Conservation (phyloP, 176 grass and related monocot genomes). For the Elaeis guineensis region DNA sequence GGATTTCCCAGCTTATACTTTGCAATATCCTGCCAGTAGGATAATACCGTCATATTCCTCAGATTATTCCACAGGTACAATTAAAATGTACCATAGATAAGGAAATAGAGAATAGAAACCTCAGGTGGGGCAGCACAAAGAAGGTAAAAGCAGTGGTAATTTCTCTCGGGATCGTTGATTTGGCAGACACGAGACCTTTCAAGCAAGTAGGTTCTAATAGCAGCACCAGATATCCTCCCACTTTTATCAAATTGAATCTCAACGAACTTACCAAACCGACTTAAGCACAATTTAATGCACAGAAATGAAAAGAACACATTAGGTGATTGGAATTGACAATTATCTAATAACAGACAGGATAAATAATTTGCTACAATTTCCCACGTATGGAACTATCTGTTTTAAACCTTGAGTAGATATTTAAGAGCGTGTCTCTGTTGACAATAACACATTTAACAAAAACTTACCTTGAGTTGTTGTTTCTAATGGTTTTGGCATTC, state of each 20-base stretch:
- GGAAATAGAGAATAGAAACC: conserved; percentile 35
- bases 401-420: too few relatives aligned
- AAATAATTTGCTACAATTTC: too few relatives aligned
- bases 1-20: conserved; percentile 71
- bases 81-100: neutral
- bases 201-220: conserved; percentile 99
- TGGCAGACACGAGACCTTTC: conserved; percentile 99
- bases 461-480: conserved; percentile 92
- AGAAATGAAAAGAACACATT: conserved; percentile 13
- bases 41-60: neutral
- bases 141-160: conserved; percentile 99
- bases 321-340: conserved; percentile 22
- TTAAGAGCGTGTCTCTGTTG: too few relatives aligned
- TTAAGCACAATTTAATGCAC: conserved; percentile 28
- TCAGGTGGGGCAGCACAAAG: conserved; percentile 80
- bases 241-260: conserved; percentile 99
- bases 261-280: conserved; percentile 99
- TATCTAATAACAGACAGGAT: too few relatives aligned
- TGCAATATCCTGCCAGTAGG: conserved; percentile 50
- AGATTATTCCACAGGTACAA: conserved; percentile 2
- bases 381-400: too few relatives aligned
- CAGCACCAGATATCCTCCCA: conserved; percentile 89
- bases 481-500: conserved; percentile 93
- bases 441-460: conserved; percentile 19
- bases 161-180: conserved; percentile 95